phyloP scores from a whole-genome alignment of 768 basidiomycete genomes.

The Hygrocybe punicea region DNA sequence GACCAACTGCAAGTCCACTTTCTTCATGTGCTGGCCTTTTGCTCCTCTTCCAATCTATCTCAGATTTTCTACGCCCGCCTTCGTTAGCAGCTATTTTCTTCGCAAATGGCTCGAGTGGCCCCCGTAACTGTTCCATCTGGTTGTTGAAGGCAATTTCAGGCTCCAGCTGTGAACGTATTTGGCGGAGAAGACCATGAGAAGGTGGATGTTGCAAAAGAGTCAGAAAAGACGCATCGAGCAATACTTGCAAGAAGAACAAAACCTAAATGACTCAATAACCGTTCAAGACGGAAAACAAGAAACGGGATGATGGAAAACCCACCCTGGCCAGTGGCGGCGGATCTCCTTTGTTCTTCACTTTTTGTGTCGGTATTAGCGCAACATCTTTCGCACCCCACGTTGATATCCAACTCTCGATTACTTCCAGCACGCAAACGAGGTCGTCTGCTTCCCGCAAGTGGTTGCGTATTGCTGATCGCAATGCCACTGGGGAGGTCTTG shows the following conservation, averaged over 20 bases:
- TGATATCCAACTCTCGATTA: constrained; percentile 50
- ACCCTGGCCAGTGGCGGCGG: constrained; percentile 48
- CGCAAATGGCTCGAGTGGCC: constrained; percentile 60
- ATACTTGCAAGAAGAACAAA: constrained; percentile 55
- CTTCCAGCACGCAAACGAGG: constrained; percentile 42
- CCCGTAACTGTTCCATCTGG: constrained; percentile 53
- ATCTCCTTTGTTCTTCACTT: constrained; percentile 22
- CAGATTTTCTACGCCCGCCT: constrained; percentile 32
- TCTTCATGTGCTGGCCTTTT: constrained; percentile 53
- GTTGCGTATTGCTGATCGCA: constrained; percentile 52
- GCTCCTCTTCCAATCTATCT: constrained; percentile 50
- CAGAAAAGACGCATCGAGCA: constrained; percentile 73
- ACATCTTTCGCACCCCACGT: constrained; percentile 37
- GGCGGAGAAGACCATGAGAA: constrained; percentile 51
- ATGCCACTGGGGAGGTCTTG: constrained; percentile 35
- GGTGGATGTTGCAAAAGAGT: constrained; percentile 61
- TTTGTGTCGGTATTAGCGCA: constrained; percentile 25
- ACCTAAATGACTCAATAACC: constrained; percentile 40
- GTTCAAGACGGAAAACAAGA: background rate
- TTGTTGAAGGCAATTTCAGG: constrained; percentile 53
- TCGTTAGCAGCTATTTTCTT: constrained; percentile 43
- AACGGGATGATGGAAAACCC: constrained; percentile 4
- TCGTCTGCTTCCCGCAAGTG: constrained; percentile 50
- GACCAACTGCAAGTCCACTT: constrained; percentile 51
- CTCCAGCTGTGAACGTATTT: constrained; percentile 49